Base-by-base conservation (phyloP, 345 rosid genomes). In the Citrus glauca region DNA sequence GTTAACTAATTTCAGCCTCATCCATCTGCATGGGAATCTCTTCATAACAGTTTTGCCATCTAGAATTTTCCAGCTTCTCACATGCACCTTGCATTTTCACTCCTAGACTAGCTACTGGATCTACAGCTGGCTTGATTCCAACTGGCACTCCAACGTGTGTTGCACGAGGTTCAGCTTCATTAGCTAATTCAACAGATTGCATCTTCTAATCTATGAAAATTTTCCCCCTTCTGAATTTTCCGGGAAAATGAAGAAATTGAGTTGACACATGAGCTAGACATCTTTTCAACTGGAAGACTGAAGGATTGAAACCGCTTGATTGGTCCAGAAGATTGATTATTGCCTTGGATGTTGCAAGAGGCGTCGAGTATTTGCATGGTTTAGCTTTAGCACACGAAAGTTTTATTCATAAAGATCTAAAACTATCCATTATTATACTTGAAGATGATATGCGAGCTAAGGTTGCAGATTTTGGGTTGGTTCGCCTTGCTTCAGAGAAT, bases 391-490 rank as follows among this genome's bases (percentile, higher is more conserved):
- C 91, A 14, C 87, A 86, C 7, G 87, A 86, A 76, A 85, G 89
- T 74, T 90, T 86, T 81, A 86, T 90, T 56, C 93, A 88, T 7
- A 78, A 88, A 71, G 89, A 89, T 83, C 88, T 88, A 16, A 88
- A 88, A 77, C 81, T 86, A 28, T 81, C 91, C 22, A 89, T 88
- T 73, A 86, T 88, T 59, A 88, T 88, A 73, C 86, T 88, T 7
- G 93, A 87, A 35, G 91, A 87, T 22, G 87, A 89, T 79, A 75
- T 87, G 88, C 86, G 81, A 30, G 92, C 92, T 30, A 87, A 86
- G 75, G 92, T 87, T 69, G 81, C 91, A 35, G 37, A 35, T 35
- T 35, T 35, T 6, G 37, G 37, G 37, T 35, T 35, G 7, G 37
- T 35, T 35, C 37, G 37, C 37, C 37, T 35, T 35, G 37, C 37